Evolutionary conservation across 83 land plant genomes (phyloP).

Genomic region (Picea abies): DNA sequence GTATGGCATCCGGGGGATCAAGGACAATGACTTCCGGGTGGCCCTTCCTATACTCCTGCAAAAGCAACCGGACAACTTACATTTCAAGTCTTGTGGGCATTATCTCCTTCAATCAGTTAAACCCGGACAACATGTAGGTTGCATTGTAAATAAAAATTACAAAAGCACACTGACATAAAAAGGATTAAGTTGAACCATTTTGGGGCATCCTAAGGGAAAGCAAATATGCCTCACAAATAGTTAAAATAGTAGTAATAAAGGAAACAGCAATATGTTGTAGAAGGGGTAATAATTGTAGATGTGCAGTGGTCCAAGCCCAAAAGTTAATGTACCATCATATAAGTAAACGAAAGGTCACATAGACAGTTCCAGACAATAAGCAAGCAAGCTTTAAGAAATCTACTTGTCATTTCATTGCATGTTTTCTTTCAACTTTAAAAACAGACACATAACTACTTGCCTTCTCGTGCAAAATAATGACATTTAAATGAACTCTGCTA

Average conservation of each 20-base stretch:
- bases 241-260: too few relatives aligned
- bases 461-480: background rate
- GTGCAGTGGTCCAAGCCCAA: too few relatives aligned
- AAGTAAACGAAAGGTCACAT: background rate
- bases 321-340: background rate
- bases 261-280: too few relatives aligned
- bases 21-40: slow-evolving; percentile 92
- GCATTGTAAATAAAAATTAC: background rate
- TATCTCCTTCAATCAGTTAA: background rate
- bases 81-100: background rate
- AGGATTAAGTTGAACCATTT: background rate
- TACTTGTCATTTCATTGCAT: background rate
- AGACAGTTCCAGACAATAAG: background rate
- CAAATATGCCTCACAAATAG: background rate
- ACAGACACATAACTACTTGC: background rate
- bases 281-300: too few relatives aligned
- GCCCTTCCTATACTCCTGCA: slow-evolving; percentile 63
- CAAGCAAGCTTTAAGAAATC: background rate
- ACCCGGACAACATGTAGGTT: background rate
- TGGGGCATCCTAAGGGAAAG: background rate
- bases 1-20: slow-evolving; percentile 91
- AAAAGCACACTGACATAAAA: background rate
- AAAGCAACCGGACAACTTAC: background rate
- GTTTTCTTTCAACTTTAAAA: background rate
- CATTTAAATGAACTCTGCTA: too few relatives aligned